Evolutionary conservation across 2,329 filamentous ascomycete genomes (phyloP), one percentile per base, ranked within the genome.

Genomic region (Huntiella bhutanensis): DNA sequence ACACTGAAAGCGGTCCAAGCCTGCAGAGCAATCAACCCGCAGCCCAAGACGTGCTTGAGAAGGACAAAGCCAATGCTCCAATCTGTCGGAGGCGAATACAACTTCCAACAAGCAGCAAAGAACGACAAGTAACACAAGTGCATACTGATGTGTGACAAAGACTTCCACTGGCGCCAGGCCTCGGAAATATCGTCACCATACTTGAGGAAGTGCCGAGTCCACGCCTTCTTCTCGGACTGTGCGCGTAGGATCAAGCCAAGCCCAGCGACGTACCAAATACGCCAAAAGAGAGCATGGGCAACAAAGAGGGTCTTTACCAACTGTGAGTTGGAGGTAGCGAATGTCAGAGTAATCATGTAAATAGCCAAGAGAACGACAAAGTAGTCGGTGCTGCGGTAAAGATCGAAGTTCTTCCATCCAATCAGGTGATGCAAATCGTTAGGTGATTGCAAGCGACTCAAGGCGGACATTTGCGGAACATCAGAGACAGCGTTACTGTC

Each of bases 91-190:
- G 84, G 65, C 5, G 75, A 73, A 60, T 98, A 98, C 78, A 94
- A 83, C 66, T 96, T 98, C 84, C 85, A 96, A 53, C 83, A 85
- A 1, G 87, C 86, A 13, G 86, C 84, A 50, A 88, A 70, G 60
- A 95, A 94, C 49, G 83, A 88, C 15, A 80, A 71, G 56, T 94
- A 88, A 62, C 82, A 88, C 74, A 95, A 78, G 48, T 77, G 76
- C 73, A 88, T 87, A 62, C 84, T 92, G 53, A 96, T 69, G 59
- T 98, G 85, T 57, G 95, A 95, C 56, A 93, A 76, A 32, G 82
- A 85, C 63, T 95, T 96, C 91, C 91, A 98, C 60, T 98, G 88
- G 48, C 81, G 78, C 91, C 91, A 98, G 3, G 88, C 88, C 62
- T 96, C 91, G 51, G 81, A 80, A 3, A 79, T 79, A 51, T 74